Conservation (phyloP, 2,329 filamentous ascomycete species). For the Cercospora sojina region DNA sequence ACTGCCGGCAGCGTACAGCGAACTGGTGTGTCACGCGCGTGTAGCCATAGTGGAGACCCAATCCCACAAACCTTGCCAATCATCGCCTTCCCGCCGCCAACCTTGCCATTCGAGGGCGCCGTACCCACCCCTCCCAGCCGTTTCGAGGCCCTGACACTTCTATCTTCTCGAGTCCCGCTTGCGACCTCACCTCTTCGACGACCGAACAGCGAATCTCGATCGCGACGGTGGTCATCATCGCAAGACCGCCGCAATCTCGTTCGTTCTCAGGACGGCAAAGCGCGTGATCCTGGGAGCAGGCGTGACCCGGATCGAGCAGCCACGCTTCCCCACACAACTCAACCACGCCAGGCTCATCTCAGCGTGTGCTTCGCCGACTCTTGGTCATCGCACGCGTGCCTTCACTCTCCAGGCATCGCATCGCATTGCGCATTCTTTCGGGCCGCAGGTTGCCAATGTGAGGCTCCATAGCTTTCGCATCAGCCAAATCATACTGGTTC, state of each 20-base stretch:
- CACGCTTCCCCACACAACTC: slow-evolving; percentile 22
- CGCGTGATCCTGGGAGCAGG: neutral
- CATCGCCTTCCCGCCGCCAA: slow-evolving; percentile 21
- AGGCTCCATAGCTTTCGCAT: slow-evolving; percentile 15
- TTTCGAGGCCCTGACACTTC: slow-evolving; percentile 15
- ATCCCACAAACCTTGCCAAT: slow-evolving; percentile 25
- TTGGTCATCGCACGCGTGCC: slow-evolving; percentile 13
- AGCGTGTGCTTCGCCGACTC: slow-evolving; percentile 2
- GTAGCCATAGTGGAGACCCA: slow-evolving; percentile 15
- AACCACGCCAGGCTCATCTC: slow-evolving; percentile 4
- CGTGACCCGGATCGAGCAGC: slow-evolving; percentile 1
- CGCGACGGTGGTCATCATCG: neutral
- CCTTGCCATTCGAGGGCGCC: slow-evolving; percentile 19
- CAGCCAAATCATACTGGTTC: neutral
- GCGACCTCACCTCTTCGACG: slow-evolving; percentile 16
- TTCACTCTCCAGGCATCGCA: slow-evolving; percentile 11
- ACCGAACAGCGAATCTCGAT: neutral
- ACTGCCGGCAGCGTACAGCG: slow-evolving; percentile 7
- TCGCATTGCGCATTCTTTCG: slow-evolving; percentile 12
- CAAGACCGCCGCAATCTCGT: neutral
- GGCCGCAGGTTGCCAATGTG: slow-evolving; percentile 24
- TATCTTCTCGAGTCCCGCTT: slow-evolving; percentile 20
- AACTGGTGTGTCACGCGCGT: slow-evolving; percentile 21
- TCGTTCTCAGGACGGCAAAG: neutral
- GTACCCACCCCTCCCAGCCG: slow-evolving; percentile 26